Evolutionary conservation across 768 basidiomycete genomes (phyloP).

Genomic region (Rhodotorula kratochvilovae): DNA sequence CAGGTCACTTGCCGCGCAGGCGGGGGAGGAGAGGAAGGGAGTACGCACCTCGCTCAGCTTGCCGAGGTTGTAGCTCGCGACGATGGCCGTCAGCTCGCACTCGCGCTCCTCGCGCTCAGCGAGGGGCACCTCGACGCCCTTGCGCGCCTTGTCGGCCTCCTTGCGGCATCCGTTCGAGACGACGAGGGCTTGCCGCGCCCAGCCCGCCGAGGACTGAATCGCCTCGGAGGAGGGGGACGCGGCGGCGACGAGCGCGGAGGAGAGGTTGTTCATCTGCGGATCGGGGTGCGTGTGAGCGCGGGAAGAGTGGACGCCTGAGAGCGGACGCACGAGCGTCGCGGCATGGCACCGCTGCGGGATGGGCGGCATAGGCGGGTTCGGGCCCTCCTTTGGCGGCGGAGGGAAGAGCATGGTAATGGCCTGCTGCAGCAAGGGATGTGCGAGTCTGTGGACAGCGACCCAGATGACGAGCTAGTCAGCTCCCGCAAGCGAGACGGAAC

Average conservation of each 20-base stretch:
- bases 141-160: conserved; percentile 12
- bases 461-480: background rate
- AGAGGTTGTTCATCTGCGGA: conserved; percentile 41
- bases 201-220: conserved; percentile 27
- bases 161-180: conserved; percentile 21
- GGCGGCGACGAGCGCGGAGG: conserved; percentile 31
- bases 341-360: conserved; percentile 33
- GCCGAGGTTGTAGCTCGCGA: conserved; percentile 34
- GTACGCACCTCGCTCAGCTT: conserved; percentile 34
- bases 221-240: conserved; percentile 5
- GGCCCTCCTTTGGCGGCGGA: conserved; percentile 24
- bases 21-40: background rate
- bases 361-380: conserved; percentile 9
- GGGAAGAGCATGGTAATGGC: conserved; percentile 34
- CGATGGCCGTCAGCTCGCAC: conserved; percentile 36
- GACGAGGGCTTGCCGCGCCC: conserved; percentile 28
- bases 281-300: background rate
- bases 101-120: conserved; percentile 33
- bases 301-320: background rate
- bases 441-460: conserved; percentile 7
- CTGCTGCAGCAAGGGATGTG: conserved; percentile 34
- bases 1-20: background rate
- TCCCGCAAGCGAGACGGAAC: background rate
- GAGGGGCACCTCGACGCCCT: conserved; percentile 4
- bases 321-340: conserved; percentile 29